These are phyloP conservation scores for Colletotrichum phormii DNA, from an alignment of 2,329 filamentous ascomycete genomes.

Conservation along the genomic window DNA sequence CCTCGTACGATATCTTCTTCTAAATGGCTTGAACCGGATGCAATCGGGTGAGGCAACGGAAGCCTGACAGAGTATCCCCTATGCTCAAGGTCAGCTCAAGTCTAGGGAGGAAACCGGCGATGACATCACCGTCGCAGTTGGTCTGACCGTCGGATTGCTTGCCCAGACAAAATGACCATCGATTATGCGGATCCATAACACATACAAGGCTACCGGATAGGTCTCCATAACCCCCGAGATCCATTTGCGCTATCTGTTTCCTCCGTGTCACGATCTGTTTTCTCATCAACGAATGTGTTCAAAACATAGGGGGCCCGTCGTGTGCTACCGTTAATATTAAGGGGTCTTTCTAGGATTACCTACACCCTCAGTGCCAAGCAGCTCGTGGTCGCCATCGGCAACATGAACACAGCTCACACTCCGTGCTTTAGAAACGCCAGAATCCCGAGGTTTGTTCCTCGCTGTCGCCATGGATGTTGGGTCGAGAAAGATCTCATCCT, in stretches of 20 bases:
- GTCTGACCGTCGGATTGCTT: too few species aligned
- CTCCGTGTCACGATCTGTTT: background rate
- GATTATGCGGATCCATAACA: background rate
- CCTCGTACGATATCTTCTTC: conserved; percentile 2
- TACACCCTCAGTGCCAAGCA: too few species aligned
- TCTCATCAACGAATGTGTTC: background rate
- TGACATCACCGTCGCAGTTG: conserved; percentile 12
- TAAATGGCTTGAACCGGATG: background rate
- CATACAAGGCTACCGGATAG: background rate
- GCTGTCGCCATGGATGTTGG: background rate
- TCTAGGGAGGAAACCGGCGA: background rate
- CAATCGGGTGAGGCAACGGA: background rate
- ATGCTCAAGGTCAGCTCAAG: background rate
- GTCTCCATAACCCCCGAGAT: background rate
- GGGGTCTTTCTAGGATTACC: background rate
- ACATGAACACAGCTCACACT: too few species aligned
- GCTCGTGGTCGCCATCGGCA: too few species aligned
- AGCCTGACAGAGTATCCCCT: background rate
- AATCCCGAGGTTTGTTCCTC: background rate
- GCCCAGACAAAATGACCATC: background rate
- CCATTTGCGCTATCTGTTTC: background rate
- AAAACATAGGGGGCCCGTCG: background rate
- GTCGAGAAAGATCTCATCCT: background rate
- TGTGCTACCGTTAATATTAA: background rate
- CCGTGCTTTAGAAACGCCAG: too few species aligned